phyloP scores from a whole-genome alignment of 225 moss, liverwort and hornwort genomes.

The Pleurozium schreberi region DNA sequence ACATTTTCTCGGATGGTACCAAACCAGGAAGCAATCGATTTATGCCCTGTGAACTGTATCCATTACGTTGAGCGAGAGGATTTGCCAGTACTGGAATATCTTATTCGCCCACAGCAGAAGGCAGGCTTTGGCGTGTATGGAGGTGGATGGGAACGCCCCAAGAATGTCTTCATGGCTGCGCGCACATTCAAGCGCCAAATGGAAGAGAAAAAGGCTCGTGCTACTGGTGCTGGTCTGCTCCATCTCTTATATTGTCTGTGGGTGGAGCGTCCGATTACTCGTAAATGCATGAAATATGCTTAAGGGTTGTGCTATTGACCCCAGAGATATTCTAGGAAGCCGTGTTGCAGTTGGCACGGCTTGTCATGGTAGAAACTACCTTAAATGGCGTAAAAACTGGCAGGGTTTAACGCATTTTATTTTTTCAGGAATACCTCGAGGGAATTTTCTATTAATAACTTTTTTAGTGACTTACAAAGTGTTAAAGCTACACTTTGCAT shows the following conservation, averaged over 20 bases:
- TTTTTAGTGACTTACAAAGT: background rate
- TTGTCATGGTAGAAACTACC: background rate
- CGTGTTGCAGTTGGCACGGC: background rate
- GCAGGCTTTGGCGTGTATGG: slow-evolving; percentile 79
- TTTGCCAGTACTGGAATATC: slow-evolving; percentile 67
- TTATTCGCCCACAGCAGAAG: slow-evolving; percentile 78
- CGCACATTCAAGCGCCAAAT: slow-evolving; percentile 73
- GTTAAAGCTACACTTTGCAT: background rate
- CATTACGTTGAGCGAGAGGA: slow-evolving; percentile 96
- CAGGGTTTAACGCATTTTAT: background rate
- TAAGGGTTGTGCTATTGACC: background rate
- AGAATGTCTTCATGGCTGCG: slow-evolving; percentile 94
- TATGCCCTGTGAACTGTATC: slow-evolving; percentile 96
- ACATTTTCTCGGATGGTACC: background rate
- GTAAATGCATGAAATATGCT: background rate
- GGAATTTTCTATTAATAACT: background rate
- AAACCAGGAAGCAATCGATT: slow-evolving; percentile 74
- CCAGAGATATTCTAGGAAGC: background rate
- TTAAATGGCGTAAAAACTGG: background rate
- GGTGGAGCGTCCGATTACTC: background rate
- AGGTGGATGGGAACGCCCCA: slow-evolving; percentile 90
- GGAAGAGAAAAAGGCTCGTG: slow-evolving; percentile 39
- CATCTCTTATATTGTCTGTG: background rate
- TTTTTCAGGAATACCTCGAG: background rate
- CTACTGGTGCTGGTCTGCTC: background rate